Evolutionary conservation across 2,329 filamentous ascomycete genomes (phyloP).

Genomic region (Elsinoe fawcettii): DNA sequence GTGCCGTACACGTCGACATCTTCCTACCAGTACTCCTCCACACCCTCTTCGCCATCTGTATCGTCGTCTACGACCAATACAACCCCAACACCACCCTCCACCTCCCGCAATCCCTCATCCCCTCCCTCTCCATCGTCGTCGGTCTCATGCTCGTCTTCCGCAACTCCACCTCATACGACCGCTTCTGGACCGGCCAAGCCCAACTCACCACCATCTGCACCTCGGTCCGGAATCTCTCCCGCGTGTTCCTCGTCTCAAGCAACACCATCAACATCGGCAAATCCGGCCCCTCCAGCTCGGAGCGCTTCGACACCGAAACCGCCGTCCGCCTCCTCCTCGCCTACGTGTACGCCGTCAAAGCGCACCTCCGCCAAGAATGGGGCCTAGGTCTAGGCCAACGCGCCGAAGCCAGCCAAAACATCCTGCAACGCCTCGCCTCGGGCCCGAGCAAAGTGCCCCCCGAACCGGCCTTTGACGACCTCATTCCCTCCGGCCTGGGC

Average conservation of each 20-base stretch:
- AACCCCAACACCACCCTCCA: slow-evolving; percentile 26
- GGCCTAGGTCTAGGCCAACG: slow-evolving; percentile 34
- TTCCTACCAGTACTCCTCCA: slow-evolving; percentile 50
- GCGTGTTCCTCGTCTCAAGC: slow-evolving; percentile 44
- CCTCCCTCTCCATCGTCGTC: slow-evolving; percentile 57
- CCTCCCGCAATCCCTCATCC: slow-evolving; percentile 54
- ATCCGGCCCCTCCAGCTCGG: slow-evolving; percentile 31
- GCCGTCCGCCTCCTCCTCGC: slow-evolving; percentile 53
- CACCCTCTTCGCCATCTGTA: slow-evolving; percentile 49
- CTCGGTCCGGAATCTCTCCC: slow-evolving; percentile 51
- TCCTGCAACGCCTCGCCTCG: slow-evolving; percentile 24
- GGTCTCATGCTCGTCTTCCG: slow-evolving; percentile 61
- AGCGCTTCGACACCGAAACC: slow-evolving; percentile 51
- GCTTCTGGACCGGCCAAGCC: slow-evolving; percentile 48
- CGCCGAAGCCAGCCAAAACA: slow-evolving; percentile 3
- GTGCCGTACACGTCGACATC: slow-evolving; percentile 54
- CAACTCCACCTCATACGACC: slow-evolving; percentile 56
- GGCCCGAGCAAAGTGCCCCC: slow-evolving; percentile 20
- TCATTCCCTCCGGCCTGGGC: slow-evolving; percentile 27
- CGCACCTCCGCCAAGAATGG: slow-evolving; percentile 58
- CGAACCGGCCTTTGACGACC: slow-evolving; percentile 29
- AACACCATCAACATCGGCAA: slow-evolving; percentile 32
- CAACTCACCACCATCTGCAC: slow-evolving; percentile 51
- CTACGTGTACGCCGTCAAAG: slow-evolving; percentile 56
- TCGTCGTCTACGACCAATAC: slow-evolving; percentile 51